Evolutionary conservation across 139 green algal species (phyloP), one percentile per base, ranked within the genome.

Genomic region (Mychonastes homosphaera): DNA sequence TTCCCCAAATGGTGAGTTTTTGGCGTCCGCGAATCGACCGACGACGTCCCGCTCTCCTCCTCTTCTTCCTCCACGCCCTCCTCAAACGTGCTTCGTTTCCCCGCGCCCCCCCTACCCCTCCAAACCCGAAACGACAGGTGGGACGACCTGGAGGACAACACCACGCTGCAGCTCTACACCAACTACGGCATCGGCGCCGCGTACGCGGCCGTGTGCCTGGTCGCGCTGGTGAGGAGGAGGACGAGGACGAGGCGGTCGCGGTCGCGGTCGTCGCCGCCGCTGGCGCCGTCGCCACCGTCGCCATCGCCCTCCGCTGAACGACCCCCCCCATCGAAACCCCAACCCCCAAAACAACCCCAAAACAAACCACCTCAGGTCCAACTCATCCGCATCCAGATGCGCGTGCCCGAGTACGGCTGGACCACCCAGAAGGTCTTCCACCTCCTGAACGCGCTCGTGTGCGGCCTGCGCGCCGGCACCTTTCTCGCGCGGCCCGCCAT

Each of bases 371-470:
- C 58, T 47, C 73, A 90, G 71, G 66, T 93, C 0, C 87, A 94
- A 64, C 75, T 94, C 3, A 59, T 88, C 0, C 70, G 87, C 18
- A 95, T 99, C 23, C 91, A 98, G 63, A 50, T 79, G 44, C 74
- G 92, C 3, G 84, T 98, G 27, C 91, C 93, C 7, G 86, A 98
- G 71, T 96, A 94, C 62, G 93, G 93, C 12, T 98, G 91, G 92
- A 99, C 93, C 12, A 99, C 93, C 12, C 93, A 99, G 56, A 99
- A 99, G 71, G 89, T 98, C 16, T 99, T 99, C 67, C 88, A 97
- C 64, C 76, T 98, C 10, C 79, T 99, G 10, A 99, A 98, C 65
- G 84, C 83, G 50, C 34, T 95, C n/a, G 78, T 95, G 1, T 87
- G 73, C 35, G 41, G 55, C 2, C 35, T 94, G 47, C 83, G 90